Conservation (phyloP, 176 grass and related monocot genomes). For the Cenchrus americanus region DNA sequence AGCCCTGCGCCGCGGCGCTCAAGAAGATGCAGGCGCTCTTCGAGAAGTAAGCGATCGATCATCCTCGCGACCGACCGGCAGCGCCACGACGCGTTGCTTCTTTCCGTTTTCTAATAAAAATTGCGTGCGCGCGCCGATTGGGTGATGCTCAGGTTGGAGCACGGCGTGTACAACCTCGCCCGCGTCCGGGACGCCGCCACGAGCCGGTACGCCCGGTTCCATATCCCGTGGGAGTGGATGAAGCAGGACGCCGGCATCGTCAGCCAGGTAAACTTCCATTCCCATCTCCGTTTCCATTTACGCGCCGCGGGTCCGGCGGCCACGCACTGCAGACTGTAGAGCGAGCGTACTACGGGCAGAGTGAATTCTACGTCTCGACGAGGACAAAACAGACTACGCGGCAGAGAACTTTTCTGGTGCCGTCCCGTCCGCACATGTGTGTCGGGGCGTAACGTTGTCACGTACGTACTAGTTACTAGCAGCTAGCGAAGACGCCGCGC, state of each 20-base stretch:
- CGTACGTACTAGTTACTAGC: no score
- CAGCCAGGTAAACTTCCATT: conserved; percentile 59
- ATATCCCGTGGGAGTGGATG: conserved; percentile 95
- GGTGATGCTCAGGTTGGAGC: conserved; percentile 62
- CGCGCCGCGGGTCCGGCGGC: neutral
- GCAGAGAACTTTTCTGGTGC: neutral
- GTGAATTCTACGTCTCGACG: neutral
- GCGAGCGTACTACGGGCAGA: neutral
- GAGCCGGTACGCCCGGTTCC: conserved; percentile 73
- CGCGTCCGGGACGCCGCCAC: conserved; percentile 74
- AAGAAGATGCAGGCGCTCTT: conserved; percentile 95
- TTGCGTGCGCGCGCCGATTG: neutral
- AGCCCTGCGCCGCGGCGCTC: conserved; percentile 69
- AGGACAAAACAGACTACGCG: neutral
- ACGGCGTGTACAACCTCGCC: conserved; percentile 83
- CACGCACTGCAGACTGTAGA: no score
- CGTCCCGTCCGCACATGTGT: conserved; percentile 11
- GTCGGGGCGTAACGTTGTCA: neutral
- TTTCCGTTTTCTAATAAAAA: neutral
- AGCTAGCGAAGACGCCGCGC: neutral
- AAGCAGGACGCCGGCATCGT: conserved; percentile 72
- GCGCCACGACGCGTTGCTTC: neutral
- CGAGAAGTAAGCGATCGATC: conserved; percentile 65
- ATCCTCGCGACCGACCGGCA: neutral
- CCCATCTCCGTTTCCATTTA: neutral